These are phyloP conservation scores for Vitis hybrid DNA, from an alignment of 177 flowering plant genomes.

Conservation along the genomic window DNA sequence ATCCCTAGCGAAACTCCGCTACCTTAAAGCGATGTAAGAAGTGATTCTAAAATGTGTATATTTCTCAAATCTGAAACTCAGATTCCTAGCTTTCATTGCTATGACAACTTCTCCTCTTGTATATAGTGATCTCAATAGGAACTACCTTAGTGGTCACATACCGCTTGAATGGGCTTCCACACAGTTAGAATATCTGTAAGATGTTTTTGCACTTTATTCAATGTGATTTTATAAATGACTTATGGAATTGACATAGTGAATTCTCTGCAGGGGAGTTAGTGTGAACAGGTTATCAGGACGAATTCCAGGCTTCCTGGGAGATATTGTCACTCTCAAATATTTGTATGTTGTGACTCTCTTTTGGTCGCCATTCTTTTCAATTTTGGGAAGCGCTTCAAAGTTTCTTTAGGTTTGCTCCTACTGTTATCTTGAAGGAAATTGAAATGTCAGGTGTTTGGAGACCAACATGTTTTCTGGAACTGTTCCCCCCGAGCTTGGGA, in stretches of 20 bases:
- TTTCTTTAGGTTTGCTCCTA: background rate
- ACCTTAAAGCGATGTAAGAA: constrained; percentile 17
- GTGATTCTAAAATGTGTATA: background rate
- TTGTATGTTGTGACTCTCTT: too few species aligned
- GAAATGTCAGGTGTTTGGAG: constrained; percentile 16
- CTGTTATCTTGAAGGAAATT: background rate
- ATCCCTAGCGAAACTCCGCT: constrained; percentile 22
- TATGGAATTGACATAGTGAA: background rate
- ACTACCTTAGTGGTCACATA: constrained; percentile 33
- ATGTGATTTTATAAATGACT: background rate
- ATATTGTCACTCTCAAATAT: too few species aligned
- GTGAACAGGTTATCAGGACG: too few species aligned
- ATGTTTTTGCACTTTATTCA: background rate
- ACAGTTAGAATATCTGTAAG: constrained; percentile 13
- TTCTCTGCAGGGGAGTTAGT: too few species aligned
- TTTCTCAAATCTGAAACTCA: too few species aligned
- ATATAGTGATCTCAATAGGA: constrained; percentile 24
- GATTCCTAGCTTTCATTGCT: too few species aligned
- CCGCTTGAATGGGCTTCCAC: constrained; percentile 34
- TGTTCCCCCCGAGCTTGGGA: constrained; percentile 29
- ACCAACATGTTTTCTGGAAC: constrained; percentile 21
- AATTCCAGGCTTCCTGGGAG: too few species aligned
- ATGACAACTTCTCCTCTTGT: background rate
- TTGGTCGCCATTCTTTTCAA: too few species aligned
- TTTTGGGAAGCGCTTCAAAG: background rate